Conservation (phyloP, 2,329 filamentous ascomycete genomes). For the Alternaria triticimaculans region DNA sequence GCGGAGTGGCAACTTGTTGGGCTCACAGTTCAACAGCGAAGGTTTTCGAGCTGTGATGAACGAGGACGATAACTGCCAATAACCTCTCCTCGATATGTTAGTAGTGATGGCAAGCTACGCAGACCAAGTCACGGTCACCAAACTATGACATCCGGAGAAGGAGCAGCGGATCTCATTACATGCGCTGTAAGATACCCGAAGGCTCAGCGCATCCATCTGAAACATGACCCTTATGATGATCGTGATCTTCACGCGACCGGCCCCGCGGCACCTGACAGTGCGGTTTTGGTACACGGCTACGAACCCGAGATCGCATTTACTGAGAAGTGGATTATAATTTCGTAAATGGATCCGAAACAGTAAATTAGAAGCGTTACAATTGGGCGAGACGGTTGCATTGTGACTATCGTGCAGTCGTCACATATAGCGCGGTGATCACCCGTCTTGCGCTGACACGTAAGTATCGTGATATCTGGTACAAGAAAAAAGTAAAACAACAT, state of each 20-base stretch:
- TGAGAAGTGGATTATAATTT: background rate
- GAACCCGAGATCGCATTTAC: background rate
- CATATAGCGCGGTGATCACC: background rate
- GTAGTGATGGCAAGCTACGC: too few species aligned
- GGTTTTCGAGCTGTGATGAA: fast-evolving
- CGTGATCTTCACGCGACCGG: background rate
- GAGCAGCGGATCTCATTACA: background rate
- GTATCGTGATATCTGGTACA: background rate
- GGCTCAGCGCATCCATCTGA: background rate
- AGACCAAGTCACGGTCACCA: background rate
- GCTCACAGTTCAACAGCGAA: background rate
- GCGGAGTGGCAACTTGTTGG: background rate
- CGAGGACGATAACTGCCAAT: background rate
- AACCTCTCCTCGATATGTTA: background rate
- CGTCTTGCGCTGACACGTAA: background rate
- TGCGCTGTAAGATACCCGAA: background rate
- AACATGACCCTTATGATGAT: background rate
- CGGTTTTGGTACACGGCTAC: background rate
- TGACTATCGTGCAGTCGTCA: background rate
- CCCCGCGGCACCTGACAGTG: background rate
- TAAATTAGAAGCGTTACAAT: background rate
- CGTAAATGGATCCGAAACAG: background rate
- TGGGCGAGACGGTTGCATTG: background rate
- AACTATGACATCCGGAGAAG: background rate
- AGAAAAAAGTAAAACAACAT: background rate